Conservation (phyloP, 2,329 filamentous ascomycete species). For the Cladobotryum protrusum region DNA sequence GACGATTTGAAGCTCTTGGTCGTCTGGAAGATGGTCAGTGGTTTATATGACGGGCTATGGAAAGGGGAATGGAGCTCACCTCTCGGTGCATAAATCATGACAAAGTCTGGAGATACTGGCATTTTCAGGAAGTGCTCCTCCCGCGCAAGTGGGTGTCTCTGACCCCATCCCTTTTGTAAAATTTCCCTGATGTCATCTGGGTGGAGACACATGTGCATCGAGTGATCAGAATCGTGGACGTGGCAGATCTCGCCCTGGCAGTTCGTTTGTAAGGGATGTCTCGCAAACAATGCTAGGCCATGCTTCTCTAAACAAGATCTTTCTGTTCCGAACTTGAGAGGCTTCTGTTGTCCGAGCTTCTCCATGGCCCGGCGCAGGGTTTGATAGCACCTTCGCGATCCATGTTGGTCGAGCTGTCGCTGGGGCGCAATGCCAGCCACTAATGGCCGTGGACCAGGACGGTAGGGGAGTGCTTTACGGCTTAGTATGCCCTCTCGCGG, state of each 20-base stretch:
- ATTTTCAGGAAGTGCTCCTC: constrained; percentile 55
- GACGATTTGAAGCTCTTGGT: constrained; percentile 61
- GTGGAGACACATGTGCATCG: constrained; percentile 74
- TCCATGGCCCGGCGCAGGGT: constrained; percentile 48
- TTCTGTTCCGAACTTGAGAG: constrained; percentile 49
- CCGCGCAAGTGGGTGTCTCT: constrained; percentile 61
- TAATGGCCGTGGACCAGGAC: constrained; percentile 56
- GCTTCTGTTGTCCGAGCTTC: constrained; percentile 40
- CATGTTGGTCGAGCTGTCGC: constrained; percentile 66
- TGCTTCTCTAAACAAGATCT: constrained; percentile 79
- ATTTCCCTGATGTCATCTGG: constrained; percentile 69
- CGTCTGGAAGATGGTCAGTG: constrained; percentile 32
- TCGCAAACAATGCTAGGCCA: constrained; percentile 67
- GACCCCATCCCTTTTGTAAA: constrained; percentile 71
- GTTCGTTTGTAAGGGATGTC: constrained; percentile 58
- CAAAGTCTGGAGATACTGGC: constrained; percentile 68
- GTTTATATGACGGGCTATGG: no score
- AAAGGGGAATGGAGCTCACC: constrained; percentile 26
- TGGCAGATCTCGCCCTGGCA: constrained; percentile 80
- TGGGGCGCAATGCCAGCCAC: constrained; percentile 77
- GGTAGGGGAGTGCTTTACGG: constrained; percentile 48
- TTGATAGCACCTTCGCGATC: constrained; percentile 47
- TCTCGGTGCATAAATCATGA: constrained; percentile 77
- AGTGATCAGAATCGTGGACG: constrained; percentile 69
- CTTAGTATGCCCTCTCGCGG: constrained; percentile 55